Evolutionary conservation across 176 grass and related monocot species (phyloP).

Genomic region (Ampelocalamus luodianensis): DNA sequence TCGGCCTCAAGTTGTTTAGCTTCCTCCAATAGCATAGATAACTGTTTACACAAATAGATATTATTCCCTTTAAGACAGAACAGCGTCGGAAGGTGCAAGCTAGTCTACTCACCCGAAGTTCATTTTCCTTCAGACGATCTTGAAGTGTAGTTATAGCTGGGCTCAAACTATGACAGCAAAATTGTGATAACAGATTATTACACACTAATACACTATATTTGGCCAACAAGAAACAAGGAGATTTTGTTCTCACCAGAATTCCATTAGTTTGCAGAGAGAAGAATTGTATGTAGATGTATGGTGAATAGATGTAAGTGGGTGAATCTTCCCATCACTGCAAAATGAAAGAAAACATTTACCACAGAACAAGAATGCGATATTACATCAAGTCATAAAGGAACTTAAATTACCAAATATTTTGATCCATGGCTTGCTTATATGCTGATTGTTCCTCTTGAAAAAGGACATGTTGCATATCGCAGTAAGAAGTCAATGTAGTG

Average conservation of each 20-base stretch:
- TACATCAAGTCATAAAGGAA: slow-evolving; percentile 12
- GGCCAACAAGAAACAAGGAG: slow-evolving; percentile 18
- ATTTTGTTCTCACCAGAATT: slow-evolving; percentile 68
- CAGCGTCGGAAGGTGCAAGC: slow-evolving; percentile 9
- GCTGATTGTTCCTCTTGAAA: slow-evolving; percentile 93
- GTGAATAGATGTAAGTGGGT: slow-evolving; percentile 91
- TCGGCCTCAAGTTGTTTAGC: slow-evolving; percentile 61
- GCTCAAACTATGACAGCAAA: slow-evolving; percentile 66
- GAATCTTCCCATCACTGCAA: slow-evolving; percentile 83
- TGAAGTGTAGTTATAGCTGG: slow-evolving; percentile 76
- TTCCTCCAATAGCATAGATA: slow-evolving; percentile 63
- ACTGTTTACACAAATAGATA: slow-evolving; percentile 33
- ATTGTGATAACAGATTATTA: slow-evolving; percentile 20
- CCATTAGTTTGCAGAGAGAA: slow-evolving; percentile 96
- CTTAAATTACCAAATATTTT: slow-evolving; percentile 71
- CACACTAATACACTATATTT: slow-evolving; percentile 18
- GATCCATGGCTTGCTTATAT: slow-evolving; percentile 93
- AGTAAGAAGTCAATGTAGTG: slow-evolving; percentile 68
- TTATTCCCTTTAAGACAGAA: slow-evolving; percentile 28
- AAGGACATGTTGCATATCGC: slow-evolving; percentile 82
- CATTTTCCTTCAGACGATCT: slow-evolving; percentile 85
- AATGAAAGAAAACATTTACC: neutral
- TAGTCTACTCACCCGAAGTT: slow-evolving; percentile 75
- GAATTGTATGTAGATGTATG: slow-evolving; percentile 90
- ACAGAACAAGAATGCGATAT: slow-evolving; percentile 4